phyloP scores from a whole-genome alignment of 805 yeast species.

The Candida golubevii region DNA sequence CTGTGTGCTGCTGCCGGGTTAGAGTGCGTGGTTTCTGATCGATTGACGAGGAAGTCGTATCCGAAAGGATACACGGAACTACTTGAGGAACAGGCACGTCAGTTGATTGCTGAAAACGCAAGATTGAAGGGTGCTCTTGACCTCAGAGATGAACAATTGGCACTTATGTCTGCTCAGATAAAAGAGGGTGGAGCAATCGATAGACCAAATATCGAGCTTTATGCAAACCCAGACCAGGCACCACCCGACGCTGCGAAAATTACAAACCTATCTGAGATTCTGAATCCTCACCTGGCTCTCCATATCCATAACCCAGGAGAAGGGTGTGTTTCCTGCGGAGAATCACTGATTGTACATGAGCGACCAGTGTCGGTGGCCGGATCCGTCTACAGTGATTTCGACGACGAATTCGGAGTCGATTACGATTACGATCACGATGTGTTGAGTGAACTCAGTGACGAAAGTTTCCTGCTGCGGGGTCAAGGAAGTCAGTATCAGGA shows the following conservation, averaged over 20 bases:
- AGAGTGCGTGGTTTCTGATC: conserved; percentile 85
- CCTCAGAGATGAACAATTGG: conserved; percentile 60
- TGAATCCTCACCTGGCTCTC: neutral
- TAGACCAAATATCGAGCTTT: neutral
- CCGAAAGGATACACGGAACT: conserved; percentile 93
- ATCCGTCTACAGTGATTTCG: conserved; percentile 48
- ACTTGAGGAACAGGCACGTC: conserved; percentile 82
- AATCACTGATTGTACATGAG: conserved; percentile 53
- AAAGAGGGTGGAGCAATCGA: neutral
- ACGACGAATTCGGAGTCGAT: conserved; percentile 11
- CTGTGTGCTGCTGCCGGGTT: conserved; percentile 82
- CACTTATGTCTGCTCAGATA: conserved; percentile 16
- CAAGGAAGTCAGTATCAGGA: neutral
- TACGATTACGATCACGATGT: conserved; percentile 17
- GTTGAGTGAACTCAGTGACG: conserved; percentile 26
- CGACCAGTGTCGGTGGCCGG: conserved; percentile 66
- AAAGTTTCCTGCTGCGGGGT: conserved; percentile 16
- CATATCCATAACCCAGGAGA: conserved; percentile 19
- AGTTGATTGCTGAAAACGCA: conserved; percentile 75
- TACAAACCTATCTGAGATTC: neutral
- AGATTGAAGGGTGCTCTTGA: conserved; percentile 61
- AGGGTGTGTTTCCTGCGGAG: conserved; percentile 51
- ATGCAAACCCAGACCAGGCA: neutral
- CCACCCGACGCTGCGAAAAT: neutral
- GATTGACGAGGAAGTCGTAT: conserved; percentile 77